Conservation (phyloP, 2,329 filamentous ascomycete species). For the Arthrobotrys conoides region DNA sequence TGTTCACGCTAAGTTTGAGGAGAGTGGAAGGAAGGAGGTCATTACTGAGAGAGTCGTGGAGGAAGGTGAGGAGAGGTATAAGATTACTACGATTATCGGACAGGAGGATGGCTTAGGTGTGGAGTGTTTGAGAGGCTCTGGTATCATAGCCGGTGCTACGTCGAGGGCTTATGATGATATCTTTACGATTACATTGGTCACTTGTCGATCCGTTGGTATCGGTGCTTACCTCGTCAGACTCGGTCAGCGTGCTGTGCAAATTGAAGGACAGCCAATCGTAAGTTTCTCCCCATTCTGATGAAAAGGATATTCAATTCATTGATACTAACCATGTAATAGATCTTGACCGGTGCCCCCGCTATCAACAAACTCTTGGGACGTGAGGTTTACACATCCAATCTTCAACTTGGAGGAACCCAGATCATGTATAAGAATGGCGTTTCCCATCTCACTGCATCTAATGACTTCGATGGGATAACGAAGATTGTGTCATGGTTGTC, state of each 20-base stretch:
- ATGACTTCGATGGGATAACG: slow-evolving; percentile 97
- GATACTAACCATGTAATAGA: slow-evolving; percentile 67
- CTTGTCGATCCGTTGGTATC: slow-evolving; percentile 98
- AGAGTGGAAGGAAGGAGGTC: slow-evolving; percentile 80
- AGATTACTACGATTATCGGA: slow-evolving; percentile 93
- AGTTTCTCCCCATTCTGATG: slow-evolving; percentile 35
- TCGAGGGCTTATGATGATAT: slow-evolving; percentile 98
- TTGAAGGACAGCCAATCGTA: slow-evolving; percentile 93
- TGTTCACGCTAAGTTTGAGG: slow-evolving; percentile 87
- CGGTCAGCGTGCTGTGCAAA: slow-evolving; percentile 97
- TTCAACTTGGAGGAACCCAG: slow-evolving; percentile 99
- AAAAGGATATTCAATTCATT: not conserved
- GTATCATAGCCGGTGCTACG: slow-evolving; percentile 97
- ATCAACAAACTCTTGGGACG: slow-evolving; percentile 98
- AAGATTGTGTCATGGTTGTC: slow-evolving; percentile 99
- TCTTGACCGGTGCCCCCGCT: slow-evolving; percentile 94
- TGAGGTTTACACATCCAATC: slow-evolving; percentile 98
- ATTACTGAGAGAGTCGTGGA: slow-evolving; percentile 90
- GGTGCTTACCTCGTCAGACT: slow-evolving; percentile 98
- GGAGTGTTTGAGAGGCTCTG: slow-evolving; percentile 95
- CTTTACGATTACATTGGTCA: slow-evolving; percentile 97
- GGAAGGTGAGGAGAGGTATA: slow-evolving; percentile 89
- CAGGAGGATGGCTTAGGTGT: slow-evolving; percentile 96
- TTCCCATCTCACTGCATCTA: slow-evolving; percentile 96
- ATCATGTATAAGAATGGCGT: slow-evolving; percentile 99